Conservation (phyloP, 371 early-diverging fungal species). For the Mortierella sp. region DNA sequence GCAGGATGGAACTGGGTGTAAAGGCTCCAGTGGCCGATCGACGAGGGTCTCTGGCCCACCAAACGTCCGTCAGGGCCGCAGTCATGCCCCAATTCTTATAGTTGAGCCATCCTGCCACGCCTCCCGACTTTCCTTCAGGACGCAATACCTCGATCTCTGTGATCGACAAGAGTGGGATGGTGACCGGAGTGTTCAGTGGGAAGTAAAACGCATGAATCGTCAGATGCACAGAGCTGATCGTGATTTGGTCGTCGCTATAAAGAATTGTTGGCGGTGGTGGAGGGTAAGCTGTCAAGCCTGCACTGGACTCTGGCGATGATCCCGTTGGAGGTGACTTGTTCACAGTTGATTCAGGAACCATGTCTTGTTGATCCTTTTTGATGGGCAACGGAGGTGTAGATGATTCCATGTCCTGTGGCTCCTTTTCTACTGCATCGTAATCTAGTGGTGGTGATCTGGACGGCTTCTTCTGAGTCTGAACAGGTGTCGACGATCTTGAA, state of each 20-base stretch:
- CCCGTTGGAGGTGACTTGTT: conserved; percentile 6
- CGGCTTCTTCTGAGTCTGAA: no score
- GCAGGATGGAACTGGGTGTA: background rate
- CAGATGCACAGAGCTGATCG: conserved; percentile 45
- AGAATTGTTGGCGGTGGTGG: conserved; percentile 49
- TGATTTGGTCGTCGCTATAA: conserved; percentile 48
- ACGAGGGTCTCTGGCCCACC: conserved; percentile 46
- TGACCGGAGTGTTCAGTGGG: conserved; percentile 46
- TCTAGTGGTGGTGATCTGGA: no score
- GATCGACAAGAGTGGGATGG: conserved; percentile 45
- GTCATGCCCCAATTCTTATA: conserved; percentile 43
- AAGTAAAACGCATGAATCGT: conserved; percentile 53
- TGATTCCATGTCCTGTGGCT: no score
- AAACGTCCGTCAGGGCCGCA: conserved; percentile 31
- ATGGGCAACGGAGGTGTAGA: background rate
- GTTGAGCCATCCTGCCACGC: conserved; percentile 41
- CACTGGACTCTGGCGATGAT: background rate
- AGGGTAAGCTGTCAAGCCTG: conserved; percentile 25
- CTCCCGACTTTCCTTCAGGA: background rate
- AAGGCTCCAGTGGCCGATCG: conserved; percentile 8
- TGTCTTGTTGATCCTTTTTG: conserved; percentile 7
- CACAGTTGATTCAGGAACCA: background rate
- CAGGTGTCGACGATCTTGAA: no score
- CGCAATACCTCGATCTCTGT: conserved; percentile 29
- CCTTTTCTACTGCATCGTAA: no score